Conservation (phyloP, 2,329 filamentous ascomycete species). For the Rutstroemia sp. region DNA sequence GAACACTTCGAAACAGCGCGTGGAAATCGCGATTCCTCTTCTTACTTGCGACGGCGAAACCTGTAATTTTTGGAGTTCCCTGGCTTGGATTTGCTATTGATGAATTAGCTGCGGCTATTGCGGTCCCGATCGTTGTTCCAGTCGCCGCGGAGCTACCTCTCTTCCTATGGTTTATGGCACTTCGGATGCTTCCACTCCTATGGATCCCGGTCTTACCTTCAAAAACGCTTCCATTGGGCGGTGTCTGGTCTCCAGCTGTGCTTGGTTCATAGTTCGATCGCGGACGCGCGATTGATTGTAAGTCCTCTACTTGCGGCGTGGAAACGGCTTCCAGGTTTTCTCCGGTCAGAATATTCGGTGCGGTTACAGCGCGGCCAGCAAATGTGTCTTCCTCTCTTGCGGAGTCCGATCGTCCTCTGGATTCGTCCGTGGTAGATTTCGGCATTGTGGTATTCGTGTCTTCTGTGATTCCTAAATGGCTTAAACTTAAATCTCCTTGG, state of each 20-base stretch:
- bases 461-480: constrained; percentile 74
- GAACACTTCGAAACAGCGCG: constrained; percentile 86
- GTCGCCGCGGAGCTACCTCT: constrained; percentile 72
- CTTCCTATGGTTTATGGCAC: constrained; percentile 51
- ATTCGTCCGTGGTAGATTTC: constrained; percentile 40
- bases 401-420: constrained; percentile 20
- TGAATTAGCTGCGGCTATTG: constrained; percentile 61
- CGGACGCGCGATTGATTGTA: constrained; percentile 28
- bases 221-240: constrained; percentile 56
- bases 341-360: constrained; percentile 4
- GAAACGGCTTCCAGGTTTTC: constrained; percentile 19
- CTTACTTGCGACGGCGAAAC: constrained; percentile 92
- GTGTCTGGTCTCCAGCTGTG: constrained; percentile 51
- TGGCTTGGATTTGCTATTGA: constrained; percentile 57
- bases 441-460: constrained; percentile 47
- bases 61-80: constrained; percentile 71
- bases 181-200: constrained; percentile 60
- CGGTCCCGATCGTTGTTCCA: constrained; percentile 55
- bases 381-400: constrained; percentile 19
- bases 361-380: neutral
- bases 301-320: constrained; percentile 20
- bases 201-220: constrained; percentile 47
- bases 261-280: constrained; percentile 45
- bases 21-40: constrained; percentile 97
- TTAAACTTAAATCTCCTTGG: constrained; percentile 79